Evolutionary conservation across 345 rosid species (phyloP), one percentile per base, ranked within the genome.

Genomic region (Salix suchowensis): DNA sequence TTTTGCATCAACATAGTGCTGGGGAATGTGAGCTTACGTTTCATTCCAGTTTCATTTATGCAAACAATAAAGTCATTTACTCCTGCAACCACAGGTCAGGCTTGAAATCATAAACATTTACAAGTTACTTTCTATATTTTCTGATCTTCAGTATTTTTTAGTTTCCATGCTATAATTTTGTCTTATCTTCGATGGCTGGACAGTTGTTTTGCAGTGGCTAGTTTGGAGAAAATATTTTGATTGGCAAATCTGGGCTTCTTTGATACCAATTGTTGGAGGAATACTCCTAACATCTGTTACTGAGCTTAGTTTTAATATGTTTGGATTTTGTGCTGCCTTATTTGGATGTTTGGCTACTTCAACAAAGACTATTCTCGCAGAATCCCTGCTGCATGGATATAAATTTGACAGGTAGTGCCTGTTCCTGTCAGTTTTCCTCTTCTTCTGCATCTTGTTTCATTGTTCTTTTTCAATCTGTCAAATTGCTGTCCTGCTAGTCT

Each of bases 271-370:
- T 72, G 97, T 96, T 62, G 99, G 99, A 74, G 99, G 99, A 76
- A 96, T 96, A 81, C 97, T 96, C 67, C 90, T 96, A 66, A 94
- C 99, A 19, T 96, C 99, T 71, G 67, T 93, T 34, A 96, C 99
- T 21, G 99, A 93, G 82, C 94, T 96, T 79, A 96, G 97, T 81
- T 96, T 96, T 76, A 96, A 96, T 82, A 89, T 91, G 89, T 82
- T 96, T 75, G 99, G 99, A 70, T 96, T 96, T 85, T 92, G 91
- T 87, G 99, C 99, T 77, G 99, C 99, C 44, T 64, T 96, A 78
- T 88, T 96, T 88, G 99, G 99, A 61, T 96, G 99, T 84, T 87
- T 96, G 76, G 99, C 99, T 78, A 96, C 99, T 87, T 96, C 99
- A 34, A 96, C 98, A n/a, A 96, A 96, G 89, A 96, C 99, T 16